Evolutionary conservation across 1,284 basidiomycete species (phyloP).

Genomic region (Sparassis latifolia): DNA sequence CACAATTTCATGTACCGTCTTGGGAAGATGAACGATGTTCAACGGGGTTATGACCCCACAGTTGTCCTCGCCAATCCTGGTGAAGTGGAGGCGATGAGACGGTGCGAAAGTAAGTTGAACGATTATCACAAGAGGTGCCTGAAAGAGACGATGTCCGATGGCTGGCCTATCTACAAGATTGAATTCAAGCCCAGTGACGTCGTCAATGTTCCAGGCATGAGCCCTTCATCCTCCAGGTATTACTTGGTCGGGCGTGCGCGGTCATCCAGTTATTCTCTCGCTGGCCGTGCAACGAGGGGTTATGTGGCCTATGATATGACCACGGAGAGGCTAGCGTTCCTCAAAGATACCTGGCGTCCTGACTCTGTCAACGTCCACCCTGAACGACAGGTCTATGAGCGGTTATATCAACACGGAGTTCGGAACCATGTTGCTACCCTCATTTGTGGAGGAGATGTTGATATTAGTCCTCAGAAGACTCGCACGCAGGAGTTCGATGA

Average conservation of each 20-base stretch:
- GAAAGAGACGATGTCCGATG: background rate
- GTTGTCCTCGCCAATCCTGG: background rate
- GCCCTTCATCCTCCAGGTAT: background rate
- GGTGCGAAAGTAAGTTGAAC: background rate
- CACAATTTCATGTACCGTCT: slow-evolving; percentile 11
- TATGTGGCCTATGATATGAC: slow-evolving; percentile 1
- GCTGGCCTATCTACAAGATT: slow-evolving; percentile 3
- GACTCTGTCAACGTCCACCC: background rate
- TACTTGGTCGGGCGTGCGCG: background rate
- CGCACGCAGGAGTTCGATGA: background rate
- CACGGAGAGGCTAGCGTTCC: background rate
- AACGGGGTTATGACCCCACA: slow-evolving; percentile 12
- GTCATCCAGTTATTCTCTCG: background rate
- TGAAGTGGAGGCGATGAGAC: background rate
- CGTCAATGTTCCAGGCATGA: background rate
- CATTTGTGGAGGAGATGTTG: slow-evolving; percentile 4
- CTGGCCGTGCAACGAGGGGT: slow-evolving; percentile 1
- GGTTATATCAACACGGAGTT: background rate
- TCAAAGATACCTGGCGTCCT: slow-evolving; percentile 1
- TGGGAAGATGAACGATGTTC: slow-evolving; percentile 1
- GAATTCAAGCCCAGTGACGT: background rate
- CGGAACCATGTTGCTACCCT: slow-evolving; percentile 2
- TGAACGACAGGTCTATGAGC: background rate
- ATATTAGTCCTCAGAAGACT: background rate
- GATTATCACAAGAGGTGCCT: background rate